Percentiles rank a stretch among this genome's conserved stretches.
These are phyloP conservation scores for Botrytis hyacinthi DNA, from an alignment of 2,329 filamentous ascomycete species.

Conservation along the genomic window DNA sequence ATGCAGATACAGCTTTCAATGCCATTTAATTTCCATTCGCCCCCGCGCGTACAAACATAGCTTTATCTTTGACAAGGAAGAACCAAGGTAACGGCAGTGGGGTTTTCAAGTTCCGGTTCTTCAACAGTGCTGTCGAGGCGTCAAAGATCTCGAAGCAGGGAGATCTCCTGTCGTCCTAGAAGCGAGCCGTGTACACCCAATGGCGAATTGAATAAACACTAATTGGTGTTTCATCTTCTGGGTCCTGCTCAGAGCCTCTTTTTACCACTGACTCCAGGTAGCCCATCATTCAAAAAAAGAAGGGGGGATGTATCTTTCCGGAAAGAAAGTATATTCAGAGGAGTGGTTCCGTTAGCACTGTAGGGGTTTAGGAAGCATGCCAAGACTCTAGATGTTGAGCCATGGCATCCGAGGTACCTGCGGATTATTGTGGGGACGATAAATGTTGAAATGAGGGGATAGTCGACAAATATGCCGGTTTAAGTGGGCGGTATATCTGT, in stretches of 20 bases:
- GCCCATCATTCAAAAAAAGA: background rate
- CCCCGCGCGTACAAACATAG: slow-evolving; percentile 11
- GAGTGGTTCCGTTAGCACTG: background rate
- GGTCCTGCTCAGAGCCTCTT: background rate
- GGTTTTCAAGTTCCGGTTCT: slow-evolving; percentile 8
- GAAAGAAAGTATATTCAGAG: background rate
- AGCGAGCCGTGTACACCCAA: slow-evolving; percentile 6
- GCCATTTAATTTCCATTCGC: background rate
- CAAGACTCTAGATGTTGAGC: slow-evolving; percentile 8
- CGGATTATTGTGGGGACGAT: slow-evolving; percentile 1
- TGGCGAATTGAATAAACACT: background rate
- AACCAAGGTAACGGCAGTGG: background rate
- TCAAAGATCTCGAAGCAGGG: slow-evolving; percentile 1
- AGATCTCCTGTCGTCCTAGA: background rate
- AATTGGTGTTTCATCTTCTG: slow-evolving; percentile 3
- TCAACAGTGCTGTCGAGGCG: background rate
- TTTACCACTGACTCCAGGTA: background rate
- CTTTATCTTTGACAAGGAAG: background rate
- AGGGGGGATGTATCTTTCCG: slow-evolving; percentile 6
- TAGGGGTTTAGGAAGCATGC: background rate
- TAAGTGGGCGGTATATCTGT: slow-evolving; percentile 2
- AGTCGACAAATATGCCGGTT: background rate
- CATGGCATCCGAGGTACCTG: slow-evolving; percentile 6
- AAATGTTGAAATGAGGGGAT: slow-evolving; percentile 13
- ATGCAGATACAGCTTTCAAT: background rate